phyloP scores from a whole-genome alignment of 345 rosid species.

The Eutrema heterophyllum region DNA sequence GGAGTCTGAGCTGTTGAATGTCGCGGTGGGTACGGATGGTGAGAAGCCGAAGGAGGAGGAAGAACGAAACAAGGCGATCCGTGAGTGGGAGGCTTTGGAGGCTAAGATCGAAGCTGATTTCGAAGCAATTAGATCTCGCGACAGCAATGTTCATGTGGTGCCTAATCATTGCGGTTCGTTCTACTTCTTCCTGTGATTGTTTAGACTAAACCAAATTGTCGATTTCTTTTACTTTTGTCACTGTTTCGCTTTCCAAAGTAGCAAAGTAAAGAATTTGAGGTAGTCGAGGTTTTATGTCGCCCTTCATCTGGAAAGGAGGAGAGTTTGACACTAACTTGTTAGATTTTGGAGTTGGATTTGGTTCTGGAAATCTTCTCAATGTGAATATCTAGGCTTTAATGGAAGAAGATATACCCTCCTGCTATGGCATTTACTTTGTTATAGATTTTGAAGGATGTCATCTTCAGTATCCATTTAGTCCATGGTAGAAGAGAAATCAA shows the following conservation, averaged over 20 bases:
- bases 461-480: not conserved
- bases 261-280: not conserved
- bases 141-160: slow-evolving; percentile 63
- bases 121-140: slow-evolving; percentile 81
- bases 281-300: not conserved
- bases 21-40: slow-evolving; percentile 18
- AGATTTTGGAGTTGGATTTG: not conserved
- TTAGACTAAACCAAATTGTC: not conserved
- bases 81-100: slow-evolving; percentile 75
- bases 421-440: not conserved
- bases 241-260: slow-evolving; percentile 15
- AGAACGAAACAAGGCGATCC: slow-evolving; percentile 41
- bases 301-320: not conserved
- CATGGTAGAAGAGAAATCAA: not conserved
- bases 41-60: slow-evolving; percentile 41
- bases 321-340: not conserved
- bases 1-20: slow-evolving; percentile 27
- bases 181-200: not conserved
- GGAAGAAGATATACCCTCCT: not conserved
- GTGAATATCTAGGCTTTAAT: not conserved
- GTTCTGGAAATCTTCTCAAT: not conserved
- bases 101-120: slow-evolving; percentile 71
- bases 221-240: not conserved
- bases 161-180: slow-evolving; percentile 90
- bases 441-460: not conserved